Conservation (phyloP, 805 yeast species). For the Ogataea kodamae region DNA sequence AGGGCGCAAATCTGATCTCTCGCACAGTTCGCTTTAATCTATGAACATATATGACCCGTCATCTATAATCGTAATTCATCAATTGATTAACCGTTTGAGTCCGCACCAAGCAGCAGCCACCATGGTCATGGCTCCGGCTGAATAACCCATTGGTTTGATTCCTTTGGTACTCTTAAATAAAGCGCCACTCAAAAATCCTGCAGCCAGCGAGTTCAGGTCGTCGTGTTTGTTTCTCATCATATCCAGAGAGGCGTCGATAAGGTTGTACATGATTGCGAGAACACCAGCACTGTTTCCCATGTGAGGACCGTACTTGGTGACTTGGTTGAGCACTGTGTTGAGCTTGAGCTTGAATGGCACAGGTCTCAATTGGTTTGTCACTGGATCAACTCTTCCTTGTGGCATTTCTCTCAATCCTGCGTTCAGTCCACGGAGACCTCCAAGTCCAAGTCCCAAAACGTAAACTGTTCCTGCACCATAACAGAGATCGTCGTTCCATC, state of each 20-base stretch:
- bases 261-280: constrained; percentile 82
- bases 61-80: constrained; percentile 13
- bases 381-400: constrained; percentile 54
- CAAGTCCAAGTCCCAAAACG: constrained; percentile 77
- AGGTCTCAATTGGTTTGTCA: constrained; percentile 45
- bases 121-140: constrained; percentile 80
- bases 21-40: constrained; percentile 12
- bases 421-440: constrained; percentile 84
- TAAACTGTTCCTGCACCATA: constrained; percentile 97
- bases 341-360: constrained; percentile 78
- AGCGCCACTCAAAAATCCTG: constrained; percentile 94
- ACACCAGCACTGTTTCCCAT: constrained; percentile 95
- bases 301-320: constrained; percentile 94
- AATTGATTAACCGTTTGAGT: constrained; percentile 44
- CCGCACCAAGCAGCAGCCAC: constrained; percentile 95
- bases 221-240: constrained; percentile 86
- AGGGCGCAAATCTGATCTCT: constrained; percentile 12
- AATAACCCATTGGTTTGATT: constrained; percentile 78
- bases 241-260: constrained; percentile 77
- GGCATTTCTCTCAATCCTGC: constrained; percentile 84
- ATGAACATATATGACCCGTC: constrained; percentile 13
- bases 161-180: constrained; percentile 85
- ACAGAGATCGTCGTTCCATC: constrained; percentile 96
- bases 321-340: constrained; percentile 85
- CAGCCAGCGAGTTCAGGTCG: constrained; percentile 72